Conservation (phyloP, 305 asterid genomes). For the Solanum hybrid region DNA sequence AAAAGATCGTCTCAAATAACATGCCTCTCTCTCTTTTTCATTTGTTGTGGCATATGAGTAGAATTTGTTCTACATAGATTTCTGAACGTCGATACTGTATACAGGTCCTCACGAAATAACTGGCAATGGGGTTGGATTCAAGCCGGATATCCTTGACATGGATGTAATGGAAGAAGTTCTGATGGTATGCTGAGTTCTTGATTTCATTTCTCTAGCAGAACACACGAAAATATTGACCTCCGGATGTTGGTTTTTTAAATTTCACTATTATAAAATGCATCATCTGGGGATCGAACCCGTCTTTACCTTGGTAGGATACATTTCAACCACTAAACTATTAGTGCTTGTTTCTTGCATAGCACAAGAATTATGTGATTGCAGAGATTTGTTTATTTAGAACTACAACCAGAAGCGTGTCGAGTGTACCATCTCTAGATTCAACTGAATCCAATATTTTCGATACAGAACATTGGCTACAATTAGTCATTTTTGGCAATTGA, state of each 20-base stretch:
- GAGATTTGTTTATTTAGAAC: neutral
- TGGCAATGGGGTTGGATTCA: conserved; percentile 94
- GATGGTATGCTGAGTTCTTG: conserved; percentile 33
- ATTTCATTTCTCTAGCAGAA: neutral
- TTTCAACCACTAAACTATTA: neutral
- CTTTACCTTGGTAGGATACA: neutral
- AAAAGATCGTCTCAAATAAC: neutral
- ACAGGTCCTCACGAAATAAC: conserved; percentile 93
- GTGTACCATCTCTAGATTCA: neutral
- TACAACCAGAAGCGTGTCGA: neutral
- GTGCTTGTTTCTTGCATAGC: neutral
- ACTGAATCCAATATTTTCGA: neutral
- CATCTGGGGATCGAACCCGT: neutral
- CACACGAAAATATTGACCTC: neutral
- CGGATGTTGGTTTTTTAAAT: neutral
- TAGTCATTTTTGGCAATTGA: neutral
- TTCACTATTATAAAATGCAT: neutral
- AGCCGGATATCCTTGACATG: conserved; percentile 94
- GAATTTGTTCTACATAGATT: neutral
- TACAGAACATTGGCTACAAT: neutral
- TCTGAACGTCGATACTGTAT: neutral
- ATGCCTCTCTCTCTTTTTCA: neutral
- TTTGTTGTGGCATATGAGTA: neutral
- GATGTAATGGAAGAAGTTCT: conserved; percentile 97
- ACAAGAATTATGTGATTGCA: neutral